A percentile compares a stretch with the other conserved stretches of the same genome.
Conservation (phyloP, 2,329 filamentous ascomycete species). For the Sporothrix brunneoviolacea region DNA sequence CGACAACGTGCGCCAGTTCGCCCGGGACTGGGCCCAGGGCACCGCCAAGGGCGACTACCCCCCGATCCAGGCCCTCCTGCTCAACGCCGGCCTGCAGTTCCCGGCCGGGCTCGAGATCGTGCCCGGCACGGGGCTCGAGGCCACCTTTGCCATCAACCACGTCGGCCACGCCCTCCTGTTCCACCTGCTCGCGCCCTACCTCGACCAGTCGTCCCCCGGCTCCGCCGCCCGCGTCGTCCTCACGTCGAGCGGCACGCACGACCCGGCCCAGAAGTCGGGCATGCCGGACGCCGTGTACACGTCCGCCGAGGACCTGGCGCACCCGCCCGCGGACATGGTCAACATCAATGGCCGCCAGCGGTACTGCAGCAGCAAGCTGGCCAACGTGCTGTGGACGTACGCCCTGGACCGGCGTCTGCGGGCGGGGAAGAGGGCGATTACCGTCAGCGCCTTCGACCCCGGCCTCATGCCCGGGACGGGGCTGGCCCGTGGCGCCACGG, state of each 20-base stretch:
- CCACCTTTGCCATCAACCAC: slow-evolving; percentile 43
- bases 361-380: slow-evolving; percentile 14
- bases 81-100: slow-evolving; percentile 10
- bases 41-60: background rate
- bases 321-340: slow-evolving; percentile 8
- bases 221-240: slow-evolving; percentile 36
- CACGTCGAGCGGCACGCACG: slow-evolving; percentile 39
- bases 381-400: slow-evolving; percentile 35
- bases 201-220: slow-evolving; percentile 21
- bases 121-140: slow-evolving; percentile 32
- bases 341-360: slow-evolving; percentile 9
- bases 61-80: slow-evolving; percentile 2
- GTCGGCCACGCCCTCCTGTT: slow-evolving; percentile 37
- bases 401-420: slow-evolving; percentile 29
- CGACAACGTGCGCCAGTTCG: slow-evolving; percentile 8
- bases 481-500: slow-evolving; percentile 28
- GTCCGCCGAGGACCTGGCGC: slow-evolving; percentile 9
- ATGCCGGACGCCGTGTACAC: slow-evolving; percentile 31
- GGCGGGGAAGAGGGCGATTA: background rate
- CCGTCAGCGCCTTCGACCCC: slow-evolving; percentile 10
- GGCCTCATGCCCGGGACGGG: slow-evolving; percentile 19
- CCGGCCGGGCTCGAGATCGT: background rate
- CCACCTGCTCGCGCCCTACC: slow-evolving; percentile 35
- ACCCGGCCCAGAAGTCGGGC: slow-evolving; percentile 36
- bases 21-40: background rate